phyloP scores from a whole-genome alignment of 768 basidiomycete species.

The Rhodosporidiobolus sp. region DNA sequence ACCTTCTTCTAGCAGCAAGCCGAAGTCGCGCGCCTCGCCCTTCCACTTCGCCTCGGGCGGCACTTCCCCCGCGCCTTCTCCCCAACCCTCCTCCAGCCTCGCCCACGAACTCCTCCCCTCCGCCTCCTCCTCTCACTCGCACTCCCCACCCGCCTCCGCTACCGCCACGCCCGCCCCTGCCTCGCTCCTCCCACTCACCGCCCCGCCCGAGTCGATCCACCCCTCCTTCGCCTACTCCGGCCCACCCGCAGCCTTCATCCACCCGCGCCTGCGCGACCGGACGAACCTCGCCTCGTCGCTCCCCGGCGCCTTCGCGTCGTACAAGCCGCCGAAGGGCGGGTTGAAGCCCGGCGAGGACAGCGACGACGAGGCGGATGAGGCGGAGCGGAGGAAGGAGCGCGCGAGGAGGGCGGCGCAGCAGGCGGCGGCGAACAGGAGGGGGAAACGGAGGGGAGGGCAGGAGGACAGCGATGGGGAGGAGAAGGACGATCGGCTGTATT shows the following conservation, averaged over 20 bases:
- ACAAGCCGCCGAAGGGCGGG: conserved; percentile 9
- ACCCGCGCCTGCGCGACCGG: background rate
- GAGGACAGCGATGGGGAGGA: conserved; percentile 50
- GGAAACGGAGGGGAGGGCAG: background rate
- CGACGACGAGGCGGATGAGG: conserved; percentile 24
- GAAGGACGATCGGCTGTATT: conserved; percentile 72
- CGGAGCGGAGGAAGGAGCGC: background rate
- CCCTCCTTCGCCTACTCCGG: background rate
- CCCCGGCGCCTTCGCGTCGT: conserved; percentile 3
- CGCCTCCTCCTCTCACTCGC: background rate
- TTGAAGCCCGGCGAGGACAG: background rate
- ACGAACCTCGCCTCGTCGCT: background rate
- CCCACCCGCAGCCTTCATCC: conserved; percentile 6
- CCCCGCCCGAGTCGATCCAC: background rate
- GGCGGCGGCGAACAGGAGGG: background rate
- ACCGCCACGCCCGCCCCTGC: background rate
- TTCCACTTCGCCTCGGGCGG: conserved; percentile 3
- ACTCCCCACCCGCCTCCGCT: background rate
- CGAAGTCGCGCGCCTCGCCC: background rate
- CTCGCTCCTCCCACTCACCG: background rate
- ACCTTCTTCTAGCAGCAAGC: background rate
- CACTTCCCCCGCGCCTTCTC: conserved; percentile 24
- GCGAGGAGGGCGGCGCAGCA: conserved; percentile 5
- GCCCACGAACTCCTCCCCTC: conserved; percentile 18
- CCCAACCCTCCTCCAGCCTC: conserved; percentile 18